Evolutionary conservation across 2,329 filamentous ascomycete species (phyloP).

Genomic region (Xylaria sp.): DNA sequence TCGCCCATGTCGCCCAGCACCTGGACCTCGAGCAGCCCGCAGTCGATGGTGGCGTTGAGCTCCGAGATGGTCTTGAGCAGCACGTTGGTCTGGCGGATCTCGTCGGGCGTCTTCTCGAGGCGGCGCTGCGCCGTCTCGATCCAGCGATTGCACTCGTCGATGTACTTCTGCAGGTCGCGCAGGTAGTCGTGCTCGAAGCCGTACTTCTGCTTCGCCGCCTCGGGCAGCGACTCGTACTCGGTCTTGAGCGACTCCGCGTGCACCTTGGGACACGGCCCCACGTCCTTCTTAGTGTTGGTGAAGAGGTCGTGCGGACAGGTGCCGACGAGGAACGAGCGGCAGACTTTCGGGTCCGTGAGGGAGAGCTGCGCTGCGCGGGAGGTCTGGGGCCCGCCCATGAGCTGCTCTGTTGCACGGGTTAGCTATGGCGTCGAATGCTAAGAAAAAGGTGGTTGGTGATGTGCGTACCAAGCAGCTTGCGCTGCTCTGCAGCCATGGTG

Average conservation of each 20-base stretch:
- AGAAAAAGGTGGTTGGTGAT: neutral
- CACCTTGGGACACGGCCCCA: conserved; percentile 87
- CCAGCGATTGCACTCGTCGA: conserved; percentile 93
- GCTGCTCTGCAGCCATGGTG: conserved; percentile 92
- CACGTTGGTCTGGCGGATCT: conserved; percentile 94
- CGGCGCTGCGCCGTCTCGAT: conserved; percentile 91
- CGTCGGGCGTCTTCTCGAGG: conserved; percentile 96
- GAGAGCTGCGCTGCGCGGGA: conserved; percentile 84
- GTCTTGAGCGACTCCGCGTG: conserved; percentile 89
- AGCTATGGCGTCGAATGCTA: conserved; percentile 17
- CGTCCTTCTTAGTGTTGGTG: conserved; percentile 98
- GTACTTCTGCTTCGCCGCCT: conserved; percentile 78
- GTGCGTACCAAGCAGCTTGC: conserved; percentile 83
- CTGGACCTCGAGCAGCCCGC: conserved; percentile 85
- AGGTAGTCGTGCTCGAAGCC: conserved; percentile 98
- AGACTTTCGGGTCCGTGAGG: conserved; percentile 92
- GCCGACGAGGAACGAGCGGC: conserved; percentile 91
- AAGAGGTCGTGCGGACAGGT: conserved; percentile 99
- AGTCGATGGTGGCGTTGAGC: conserved; percentile 79
- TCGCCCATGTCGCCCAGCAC: conserved; percentile 84
- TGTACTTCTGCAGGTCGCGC: conserved; percentile 94
- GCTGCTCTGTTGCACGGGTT: conserved; percentile 74
- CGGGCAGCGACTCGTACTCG: conserved; percentile 82
- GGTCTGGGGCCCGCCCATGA: conserved; percentile 81
- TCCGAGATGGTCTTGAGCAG: conserved; percentile 89